phyloP scores from a whole-genome alignment of 352 stramenopile genomes.

The Thalassiosira mediterranea region DNA sequence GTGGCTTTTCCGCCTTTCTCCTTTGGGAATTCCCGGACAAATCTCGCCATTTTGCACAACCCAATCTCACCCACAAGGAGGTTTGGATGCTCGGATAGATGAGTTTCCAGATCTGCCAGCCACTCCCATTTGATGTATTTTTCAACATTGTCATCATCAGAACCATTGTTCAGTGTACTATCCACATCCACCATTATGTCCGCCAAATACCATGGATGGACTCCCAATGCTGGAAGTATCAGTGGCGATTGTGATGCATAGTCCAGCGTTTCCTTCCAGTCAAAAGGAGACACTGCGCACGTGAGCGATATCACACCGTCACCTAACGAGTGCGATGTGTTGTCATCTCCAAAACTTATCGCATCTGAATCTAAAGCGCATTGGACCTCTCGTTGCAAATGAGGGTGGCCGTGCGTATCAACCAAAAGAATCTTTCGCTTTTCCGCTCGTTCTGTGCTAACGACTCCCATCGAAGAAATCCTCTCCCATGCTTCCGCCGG shows the following conservation, averaged over 20 bases:
- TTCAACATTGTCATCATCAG: constrained; percentile 32
- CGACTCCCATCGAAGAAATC: no score
- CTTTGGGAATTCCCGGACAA: constrained; percentile 63
- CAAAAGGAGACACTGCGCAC: constrained; percentile 62
- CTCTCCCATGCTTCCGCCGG: constrained; percentile 37
- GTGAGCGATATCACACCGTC: constrained; percentile 50
- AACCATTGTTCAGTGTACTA: no score
- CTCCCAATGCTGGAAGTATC: constrained; percentile 62
- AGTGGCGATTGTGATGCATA: constrained; percentile 60
- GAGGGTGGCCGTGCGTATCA: constrained; percentile 78
- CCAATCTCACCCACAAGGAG: constrained; percentile 80
- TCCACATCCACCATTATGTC: constrained; percentile 24
- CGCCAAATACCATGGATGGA: constrained; percentile 80
- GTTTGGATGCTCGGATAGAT: constrained; percentile 67
- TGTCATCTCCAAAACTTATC: not conserved
- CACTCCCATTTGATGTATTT: constrained; percentile 55
- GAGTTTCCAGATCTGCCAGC: constrained; percentile 59
- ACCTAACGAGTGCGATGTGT: not conserved
- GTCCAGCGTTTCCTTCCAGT: constrained; percentile 67
- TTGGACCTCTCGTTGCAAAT: constrained; percentile 65
- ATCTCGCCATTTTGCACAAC: constrained; percentile 79
- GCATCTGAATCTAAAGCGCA: constrained; percentile 24
- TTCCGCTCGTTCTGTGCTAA: no score
- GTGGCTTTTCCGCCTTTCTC: constrained; percentile 61
- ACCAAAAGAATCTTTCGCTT: constrained; percentile 48